Evolutionary conservation across 352 stramenopile genomes (phyloP).

Genomic region (Pythium folliculosum): DNA sequence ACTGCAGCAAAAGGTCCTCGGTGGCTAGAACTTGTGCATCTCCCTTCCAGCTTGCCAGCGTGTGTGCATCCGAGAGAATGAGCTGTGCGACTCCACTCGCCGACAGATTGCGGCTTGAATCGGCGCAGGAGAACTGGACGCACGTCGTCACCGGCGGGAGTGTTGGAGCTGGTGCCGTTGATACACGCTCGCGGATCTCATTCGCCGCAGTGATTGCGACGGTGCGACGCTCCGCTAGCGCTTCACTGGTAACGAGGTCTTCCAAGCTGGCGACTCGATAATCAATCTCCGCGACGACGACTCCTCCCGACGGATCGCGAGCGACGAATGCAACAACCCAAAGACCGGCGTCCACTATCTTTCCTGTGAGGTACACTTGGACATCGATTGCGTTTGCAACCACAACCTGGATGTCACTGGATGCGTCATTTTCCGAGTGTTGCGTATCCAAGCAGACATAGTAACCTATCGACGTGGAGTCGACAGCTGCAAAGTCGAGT

Average conservation of each 20-base stretch:
- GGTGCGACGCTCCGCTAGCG: not conserved
- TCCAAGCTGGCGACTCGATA: not conserved
- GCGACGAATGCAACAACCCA: slow-evolving; percentile 43
- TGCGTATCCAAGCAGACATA: slow-evolving; percentile 22
- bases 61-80: slow-evolving; percentile 33
- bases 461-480: not conserved
- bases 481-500: not conserved
- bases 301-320: not conserved
- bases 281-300: slow-evolving; percentile 13
- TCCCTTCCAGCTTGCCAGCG: slow-evolving; percentile 22
- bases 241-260: slow-evolving; percentile 1
- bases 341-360: slow-evolving; percentile 11
- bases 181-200: not conserved
- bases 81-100: slow-evolving; percentile 35
- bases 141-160: slow-evolving; percentile 15
- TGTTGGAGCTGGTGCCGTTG: not conserved
- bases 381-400: slow-evolving; percentile 35
- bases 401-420: slow-evolving; percentile 36
- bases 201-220: not conserved
- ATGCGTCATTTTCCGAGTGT: not conserved
- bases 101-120: slow-evolving; percentile 45
- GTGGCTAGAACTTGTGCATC: not conserved
- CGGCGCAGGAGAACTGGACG: slow-evolving; percentile 46
- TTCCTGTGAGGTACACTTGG: slow-evolving; percentile 42
- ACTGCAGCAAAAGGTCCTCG: slow-evolving; percentile 41